Base-by-base conservation (phyloP, 192 early-diverging fungal genomes). In the Umbelopsis vinacea region DNA sequence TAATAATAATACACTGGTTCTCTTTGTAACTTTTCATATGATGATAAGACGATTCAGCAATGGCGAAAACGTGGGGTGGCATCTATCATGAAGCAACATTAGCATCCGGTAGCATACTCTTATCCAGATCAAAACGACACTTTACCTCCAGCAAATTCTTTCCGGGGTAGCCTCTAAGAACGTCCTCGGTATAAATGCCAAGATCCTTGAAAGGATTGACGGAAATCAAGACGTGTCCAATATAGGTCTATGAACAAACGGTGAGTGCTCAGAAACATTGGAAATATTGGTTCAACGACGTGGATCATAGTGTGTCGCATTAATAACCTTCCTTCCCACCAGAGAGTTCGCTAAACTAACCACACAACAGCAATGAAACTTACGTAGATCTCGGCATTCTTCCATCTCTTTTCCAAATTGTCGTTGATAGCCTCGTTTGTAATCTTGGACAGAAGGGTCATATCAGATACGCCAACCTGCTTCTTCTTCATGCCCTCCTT, bases 1-100 rank as follows among this genome's bases (percentile, higher is more conserved):
- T 90, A 71, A 99, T 99, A 76, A 99, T 99, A 71, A 99, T 95
- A 84, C 97, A 98, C 75, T 99, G 97, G 79, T 95, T 98, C 79
- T 99, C 97, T 82, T 95, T 96, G 87, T 99, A 98, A 48, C 90
- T 90, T 72, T 96, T 93, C 95, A 99, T 98, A 75, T 93, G 93
- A 72, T 97, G 92, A 80, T 89, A 95, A 4, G 91, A 81, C 29
- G 89, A 85, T 78, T 99, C 97, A 26, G 97, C 97, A 73, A 97
- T 91, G 22, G 97, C 97, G 83, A 93, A 99, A 12, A 99, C 94
- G 80, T 99, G 97, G n/a, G 97, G 97, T 43, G 97, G 89, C 74
- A 96, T 89, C 87, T 88, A 76, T 10, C 21, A 60, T 29, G 1
- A 9, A 0, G 23, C n/a, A 57, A 33, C n/a, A 29, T 37, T 33